A percentile compares a stretch with the other conserved stretches of the same genome.
phyloP scores from a whole-genome alignment of 345 rosid species.

The Citrus sp. region DNA sequence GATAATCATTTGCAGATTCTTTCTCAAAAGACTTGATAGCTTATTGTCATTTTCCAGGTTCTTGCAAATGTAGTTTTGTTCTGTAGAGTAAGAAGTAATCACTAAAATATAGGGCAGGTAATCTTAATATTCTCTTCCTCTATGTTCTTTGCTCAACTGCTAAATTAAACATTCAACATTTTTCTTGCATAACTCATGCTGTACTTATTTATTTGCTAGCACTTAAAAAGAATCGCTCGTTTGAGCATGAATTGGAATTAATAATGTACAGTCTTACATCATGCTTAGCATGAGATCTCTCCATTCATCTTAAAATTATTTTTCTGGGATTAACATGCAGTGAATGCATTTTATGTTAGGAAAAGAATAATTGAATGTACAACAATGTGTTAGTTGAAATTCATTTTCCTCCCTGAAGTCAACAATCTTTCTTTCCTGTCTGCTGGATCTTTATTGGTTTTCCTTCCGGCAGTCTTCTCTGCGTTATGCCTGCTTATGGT shows the following conservation, averaged over 20 bases:
- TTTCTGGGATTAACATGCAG: conserved; percentile 13
- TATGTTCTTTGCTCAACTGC: background rate
- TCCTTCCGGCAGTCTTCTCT: conserved; percentile 14
- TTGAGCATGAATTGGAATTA: conserved; percentile 42
- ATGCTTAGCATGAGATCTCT: background rate
- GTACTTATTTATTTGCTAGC: background rate
- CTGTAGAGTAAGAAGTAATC: background rate
- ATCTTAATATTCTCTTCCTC: background rate
- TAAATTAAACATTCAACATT: background rate
- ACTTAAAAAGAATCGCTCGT: conserved; percentile 38
- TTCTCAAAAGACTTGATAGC: background rate
- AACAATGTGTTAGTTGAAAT: conserved; percentile 29
- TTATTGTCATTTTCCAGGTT: background rate
- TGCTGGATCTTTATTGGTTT: conserved; percentile 14
- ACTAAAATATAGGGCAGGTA: background rate
- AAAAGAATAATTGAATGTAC: conserved; percentile 33
- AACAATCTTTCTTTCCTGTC: conserved; percentile 16
- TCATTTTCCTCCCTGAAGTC: conserved; percentile 18
- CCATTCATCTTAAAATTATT: conserved; percentile 1
- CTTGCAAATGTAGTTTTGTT: background rate
- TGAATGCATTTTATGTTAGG: conserved; percentile 25
- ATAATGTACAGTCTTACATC: conserved; percentile 17
- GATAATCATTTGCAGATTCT: background rate
- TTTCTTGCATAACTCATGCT: background rate
- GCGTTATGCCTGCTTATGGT: conserved; percentile 11